phyloP scores from a whole-genome alignment of 805 yeast species.

The Lipomyces orientalis region DNA sequence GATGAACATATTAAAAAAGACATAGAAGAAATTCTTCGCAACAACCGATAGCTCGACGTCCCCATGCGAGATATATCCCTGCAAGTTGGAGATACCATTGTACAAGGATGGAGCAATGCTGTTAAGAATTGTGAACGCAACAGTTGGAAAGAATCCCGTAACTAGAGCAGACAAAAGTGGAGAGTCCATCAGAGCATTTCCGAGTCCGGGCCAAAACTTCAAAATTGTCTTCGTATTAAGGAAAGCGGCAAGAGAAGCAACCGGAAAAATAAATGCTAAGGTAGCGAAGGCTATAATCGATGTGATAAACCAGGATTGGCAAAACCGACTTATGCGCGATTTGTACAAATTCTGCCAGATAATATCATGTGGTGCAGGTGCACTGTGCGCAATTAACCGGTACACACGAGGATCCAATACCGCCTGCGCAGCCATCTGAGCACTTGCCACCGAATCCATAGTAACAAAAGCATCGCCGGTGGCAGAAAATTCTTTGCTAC shows the following conservation, averaged over 20 bases:
- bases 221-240: constrained; percentile 78
- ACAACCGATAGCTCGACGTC: constrained; percentile 91
- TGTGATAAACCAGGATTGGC: constrained; percentile 69
- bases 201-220: constrained; percentile 82
- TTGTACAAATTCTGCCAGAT: constrained; percentile 90
- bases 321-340: constrained; percentile 71
- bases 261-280: constrained; percentile 78
- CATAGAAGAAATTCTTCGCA: constrained; percentile 90
- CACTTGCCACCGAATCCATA: constrained; percentile 92
- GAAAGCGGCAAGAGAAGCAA: constrained; percentile 81
- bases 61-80: constrained; percentile 89
- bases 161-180: constrained; percentile 78
- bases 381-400: constrained; percentile 77
- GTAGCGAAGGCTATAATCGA: constrained; percentile 69
- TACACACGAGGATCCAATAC: constrained; percentile 88
- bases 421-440: constrained; percentile 96
- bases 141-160: constrained; percentile 89
- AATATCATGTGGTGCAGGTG: constrained; percentile 96
- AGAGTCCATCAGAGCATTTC: constrained; percentile 64
- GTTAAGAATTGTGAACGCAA: constrained; percentile 84
- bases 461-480: constrained; percentile 93
- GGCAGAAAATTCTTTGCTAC: constrained; percentile 73
- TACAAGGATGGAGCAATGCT: constrained; percentile 82
- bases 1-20: constrained; percentile 89
- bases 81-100: constrained; percentile 78